Conservation (phyloP, 2,329 filamentous ascomycete species). For the Celoporthe dispersa region DNA sequence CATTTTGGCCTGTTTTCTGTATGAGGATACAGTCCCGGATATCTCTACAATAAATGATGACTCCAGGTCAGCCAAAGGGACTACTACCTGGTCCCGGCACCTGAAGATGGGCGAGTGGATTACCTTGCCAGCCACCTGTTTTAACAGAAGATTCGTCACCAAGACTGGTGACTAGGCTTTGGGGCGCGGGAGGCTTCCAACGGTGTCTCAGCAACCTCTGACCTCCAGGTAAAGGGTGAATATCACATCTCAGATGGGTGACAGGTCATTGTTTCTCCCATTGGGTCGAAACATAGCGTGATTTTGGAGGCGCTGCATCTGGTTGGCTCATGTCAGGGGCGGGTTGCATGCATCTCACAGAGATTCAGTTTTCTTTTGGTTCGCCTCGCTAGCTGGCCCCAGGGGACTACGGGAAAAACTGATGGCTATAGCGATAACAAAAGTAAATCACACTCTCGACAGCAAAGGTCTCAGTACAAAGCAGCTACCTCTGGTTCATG, state of each 20-base stretch:
- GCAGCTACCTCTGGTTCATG: slow-evolving; percentile 8
- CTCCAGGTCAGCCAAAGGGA: not conserved
- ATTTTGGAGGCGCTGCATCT: not conserved
- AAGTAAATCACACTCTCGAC: not conserved
- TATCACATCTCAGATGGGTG: not conserved
- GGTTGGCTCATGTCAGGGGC: not conserved
- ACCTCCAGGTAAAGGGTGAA: not conserved
- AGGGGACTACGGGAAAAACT: not conserved
- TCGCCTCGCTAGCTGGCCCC: not conserved
- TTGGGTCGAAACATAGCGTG: not conserved
- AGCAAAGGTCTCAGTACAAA: slow-evolving; percentile 19
- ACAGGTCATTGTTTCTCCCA: not conserved
- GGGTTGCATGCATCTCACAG: slow-evolving; percentile 3
- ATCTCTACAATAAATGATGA: not conserved
- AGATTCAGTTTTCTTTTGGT: not conserved
- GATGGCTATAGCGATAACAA: not conserved
- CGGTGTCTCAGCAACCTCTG: not conserved
- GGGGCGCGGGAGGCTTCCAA: not conserved
- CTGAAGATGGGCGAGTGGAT: not conserved
- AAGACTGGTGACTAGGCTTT: not conserved
- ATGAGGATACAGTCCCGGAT: not conserved
- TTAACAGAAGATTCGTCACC: not conserved
- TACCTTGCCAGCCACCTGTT: not conserved
- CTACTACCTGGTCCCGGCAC: too few species aligned
- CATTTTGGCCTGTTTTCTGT: not conserved